Evolutionary conservation across 441 rosid species (phyloP).

Genomic region (Arabidopsis lyrata): DNA sequence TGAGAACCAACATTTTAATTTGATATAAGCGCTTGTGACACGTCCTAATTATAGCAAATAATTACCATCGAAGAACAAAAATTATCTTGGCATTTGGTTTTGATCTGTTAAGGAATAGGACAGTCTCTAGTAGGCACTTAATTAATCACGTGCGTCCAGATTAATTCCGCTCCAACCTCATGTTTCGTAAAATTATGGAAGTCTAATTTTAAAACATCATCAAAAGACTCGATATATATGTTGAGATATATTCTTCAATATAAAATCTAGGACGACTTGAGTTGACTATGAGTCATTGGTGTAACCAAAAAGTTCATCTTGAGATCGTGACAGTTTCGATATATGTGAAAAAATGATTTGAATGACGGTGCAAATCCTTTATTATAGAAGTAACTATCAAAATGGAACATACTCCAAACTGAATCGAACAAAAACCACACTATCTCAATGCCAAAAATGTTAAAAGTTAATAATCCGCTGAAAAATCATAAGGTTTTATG

Average conservation of each 20-base stretch:
- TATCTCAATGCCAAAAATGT: conserved; percentile 3
- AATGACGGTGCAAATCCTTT: neutral
- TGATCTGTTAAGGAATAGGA: neutral
- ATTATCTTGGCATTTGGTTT: neutral
- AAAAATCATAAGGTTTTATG: neutral
- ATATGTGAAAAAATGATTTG: neutral
- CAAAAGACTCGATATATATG: neutral
- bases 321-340: neutral
- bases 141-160: neutral
- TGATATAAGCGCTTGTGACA: neutral
- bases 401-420: neutral
- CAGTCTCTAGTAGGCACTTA: neutral
- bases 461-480: neutral
- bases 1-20: neutral
- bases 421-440: neutral
- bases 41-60: neutral
- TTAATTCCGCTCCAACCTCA: neutral
- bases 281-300: neutral
- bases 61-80: neutral
- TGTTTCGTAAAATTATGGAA: neutral
- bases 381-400: neutral
- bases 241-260: neutral
- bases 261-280: neutral
- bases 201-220: neutral
- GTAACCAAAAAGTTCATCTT: neutral